A percentile compares a stretch with the other conserved stretches of the same genome.
These are phyloP conservation scores for Thermochaetoides dissita DNA, from an alignment of 2,329 filamentous ascomycete species.

Conservation along the genomic window DNA sequence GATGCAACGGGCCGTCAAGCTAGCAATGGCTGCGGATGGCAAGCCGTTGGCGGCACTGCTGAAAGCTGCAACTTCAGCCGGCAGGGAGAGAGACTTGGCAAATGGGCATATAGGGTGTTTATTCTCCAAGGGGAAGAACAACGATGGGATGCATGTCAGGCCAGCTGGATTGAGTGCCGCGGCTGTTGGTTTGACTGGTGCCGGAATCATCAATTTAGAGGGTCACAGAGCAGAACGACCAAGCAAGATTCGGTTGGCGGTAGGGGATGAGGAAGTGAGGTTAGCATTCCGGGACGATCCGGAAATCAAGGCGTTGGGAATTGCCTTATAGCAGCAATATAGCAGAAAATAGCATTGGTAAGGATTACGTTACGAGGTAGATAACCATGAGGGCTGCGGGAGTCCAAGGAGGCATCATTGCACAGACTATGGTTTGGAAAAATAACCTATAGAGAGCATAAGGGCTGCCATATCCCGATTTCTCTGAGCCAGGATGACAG, in stretches of 20 bases:
- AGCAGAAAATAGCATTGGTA: background rate
- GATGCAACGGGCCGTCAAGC: conserved; percentile 52
- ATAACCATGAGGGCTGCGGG: no score
- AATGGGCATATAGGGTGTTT: no score
- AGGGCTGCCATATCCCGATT: no score
- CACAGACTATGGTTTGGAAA: no score
- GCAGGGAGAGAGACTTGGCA: no score
- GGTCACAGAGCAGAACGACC: conserved; percentile 67
- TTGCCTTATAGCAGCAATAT: conserved; percentile 14
- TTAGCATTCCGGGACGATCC: conserved; percentile 78
- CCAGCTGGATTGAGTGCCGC: conserved; percentile 35
- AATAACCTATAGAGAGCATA: no score
- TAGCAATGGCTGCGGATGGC: conserved; percentile 31
- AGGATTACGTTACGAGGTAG: no score
- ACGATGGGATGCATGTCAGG: conserved; percentile 13
- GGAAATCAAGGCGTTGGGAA: conserved; percentile 66
- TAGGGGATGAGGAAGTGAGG: conserved; percentile 83
- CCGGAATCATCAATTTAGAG: conserved; percentile 78
- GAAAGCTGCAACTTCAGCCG: no score
- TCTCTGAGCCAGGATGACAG: background rate
- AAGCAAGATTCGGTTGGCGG: conserved; percentile 70
- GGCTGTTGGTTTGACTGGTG: conserved; percentile 70
- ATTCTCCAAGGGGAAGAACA: conserved; percentile 1
- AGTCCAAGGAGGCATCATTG: no score
- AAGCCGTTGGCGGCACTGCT: conserved; percentile 37